Base-by-base conservation (phyloP, 805 yeast species). In the Kockiozyma suomiensis region DNA sequence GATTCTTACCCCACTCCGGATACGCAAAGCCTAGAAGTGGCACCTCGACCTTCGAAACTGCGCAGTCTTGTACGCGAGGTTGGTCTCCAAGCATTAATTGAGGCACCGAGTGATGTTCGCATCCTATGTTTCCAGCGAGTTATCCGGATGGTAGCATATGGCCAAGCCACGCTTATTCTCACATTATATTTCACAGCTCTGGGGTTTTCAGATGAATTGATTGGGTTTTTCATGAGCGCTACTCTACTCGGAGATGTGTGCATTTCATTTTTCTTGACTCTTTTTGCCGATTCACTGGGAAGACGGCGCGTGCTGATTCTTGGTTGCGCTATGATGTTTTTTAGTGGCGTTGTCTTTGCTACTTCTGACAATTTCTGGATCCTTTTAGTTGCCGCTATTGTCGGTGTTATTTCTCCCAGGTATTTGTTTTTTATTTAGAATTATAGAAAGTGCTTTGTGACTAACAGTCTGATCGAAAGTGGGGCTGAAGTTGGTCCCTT, bases 401-500 rank as follows among this genome's bases (percentile, higher is more conserved):
- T 79, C 7, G 86, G 86, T 2, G 78, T 81, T 13, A 73, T 82
- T 25, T 81, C 85, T 1, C 84, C 85, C n/a, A 50, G 54, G 58
- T 55, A 41, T 12, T n/a, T n/a, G 13, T 10, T 38, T 15, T n/a
- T n/a, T n/a, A 12, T 21, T 40, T 23, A 12, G 26, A 15, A 8
- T 21, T 42, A 38, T 7, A 17, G 42, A 38, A 17, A 38, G n/a
- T n/a, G n/a, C n/a, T n/a, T n/a, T n/a, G n/a, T n/a, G n/a, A n/a
- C n/a, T n/a, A n/a, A n/a, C n/a, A n/a, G n/a, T n/a, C n/a, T n/a
- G n/a, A n/a, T n/a, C n/a, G 3, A 26, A 1, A 73, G 79, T 15
- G 86, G 86, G 4, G 79, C 78, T 4, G 86, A 82, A 59, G 82
- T 81, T 23, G 85, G 85, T 0, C 83, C 85, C 0, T 82, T 82